Base-by-base conservation (phyloP, 106 monocot species). In the Hemerocallis citrina region DNA sequence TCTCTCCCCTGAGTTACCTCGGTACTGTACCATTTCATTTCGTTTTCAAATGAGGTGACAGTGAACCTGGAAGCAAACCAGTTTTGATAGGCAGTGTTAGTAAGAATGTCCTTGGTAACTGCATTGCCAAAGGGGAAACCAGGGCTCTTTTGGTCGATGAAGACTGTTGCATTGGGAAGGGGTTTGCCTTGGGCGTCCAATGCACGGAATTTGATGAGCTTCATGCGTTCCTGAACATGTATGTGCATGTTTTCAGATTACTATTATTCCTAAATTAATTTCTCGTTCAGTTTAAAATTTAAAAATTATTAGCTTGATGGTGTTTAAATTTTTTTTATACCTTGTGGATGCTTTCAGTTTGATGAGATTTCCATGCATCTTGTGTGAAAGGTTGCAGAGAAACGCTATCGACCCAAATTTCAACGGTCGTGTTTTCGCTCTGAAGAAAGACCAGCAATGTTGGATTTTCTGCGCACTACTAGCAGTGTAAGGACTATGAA, bases 11-110 rank as follows among this genome's bases (percentile, higher is more conserved):
- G 60, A 13, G 2, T 23, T 0, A 0, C 1, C 71, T 89, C 94
- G 0, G 62, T 94, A 57, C 57, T 61, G 68, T 86, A 94, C 94
- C 94, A 94, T 73, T 94, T 94, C 94, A 94, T 94, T 77, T 94
- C 94, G 45, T 94, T 82, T 74, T 73, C 85, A 62, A 89, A 94
- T 9, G 71, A 68, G 32, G 94, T 86, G 7, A 80, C 69, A 0
- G 71, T 75, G 80, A 94, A 94, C 7, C 89, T 76, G 7, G 85
- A 80, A 30, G 77, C 57, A 66, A 83, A 89, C 85, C 86, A 94
- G 30, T 50, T 58, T 67, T 78, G 85, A 63, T 94, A 94, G 1
- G 48, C 77, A 2, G 61, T 11, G 47, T 83, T 86, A 7, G 54
- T 61, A 34, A 94, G 73, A 39, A 94, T 89, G 34, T 44, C 8